Percentiles rank a stretch among this genome's conserved stretches.
Conservation (phyloP, 2,329 filamentous ascomycete species). For the Paracamarosporium sp. region DNA sequence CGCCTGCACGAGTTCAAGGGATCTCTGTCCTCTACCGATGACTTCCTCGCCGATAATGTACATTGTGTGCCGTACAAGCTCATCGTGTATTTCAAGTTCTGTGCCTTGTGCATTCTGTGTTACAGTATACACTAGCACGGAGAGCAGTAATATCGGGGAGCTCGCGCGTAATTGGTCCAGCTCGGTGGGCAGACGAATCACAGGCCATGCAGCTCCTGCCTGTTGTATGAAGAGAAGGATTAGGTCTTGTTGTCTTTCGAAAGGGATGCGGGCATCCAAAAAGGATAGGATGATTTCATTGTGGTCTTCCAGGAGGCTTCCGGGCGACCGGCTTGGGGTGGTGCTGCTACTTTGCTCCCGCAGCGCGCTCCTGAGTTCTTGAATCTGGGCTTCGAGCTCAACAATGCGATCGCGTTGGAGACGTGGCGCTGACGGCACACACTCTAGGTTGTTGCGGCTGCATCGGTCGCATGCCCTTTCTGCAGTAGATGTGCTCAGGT, state of each 20-base stretch:
- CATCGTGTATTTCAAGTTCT: slow-evolving; percentile 30
- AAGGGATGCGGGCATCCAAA: slow-evolving; percentile 27
- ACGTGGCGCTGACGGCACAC: slow-evolving; percentile 31
- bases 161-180: slow-evolving; percentile 25
- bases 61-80: slow-evolving; percentile 30
- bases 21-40: slow-evolving; percentile 30
- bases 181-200: slow-evolving; percentile 18
- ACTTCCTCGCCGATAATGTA: slow-evolving; percentile 28
- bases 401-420: slow-evolving; percentile 35
- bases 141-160: slow-evolving; percentile 31
- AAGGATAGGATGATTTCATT: slow-evolving; percentile 25
- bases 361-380: slow-evolving; percentile 26
- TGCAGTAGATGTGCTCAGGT: slow-evolving; percentile 22
- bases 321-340: slow-evolving; percentile 25
- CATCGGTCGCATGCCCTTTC: slow-evolving; percentile 28
- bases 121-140: slow-evolving; percentile 22
- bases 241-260: slow-evolving; percentile 26
- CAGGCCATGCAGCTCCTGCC: slow-evolving; percentile 28
- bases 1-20: slow-evolving; percentile 36
- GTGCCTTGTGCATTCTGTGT: slow-evolving; percentile 29
- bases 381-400: slow-evolving; percentile 33
- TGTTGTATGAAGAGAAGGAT: slow-evolving; percentile 22
- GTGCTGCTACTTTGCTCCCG: slow-evolving; percentile 22
- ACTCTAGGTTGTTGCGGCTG: slow-evolving; percentile 29
- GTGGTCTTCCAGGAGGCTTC: slow-evolving; percentile 19